A percentile compares a stretch with the other conserved stretches of the same genome.
Conservation (phyloP, 1,284 basidiomycete genomes). For the Papiliotrema laurentii region DNA sequence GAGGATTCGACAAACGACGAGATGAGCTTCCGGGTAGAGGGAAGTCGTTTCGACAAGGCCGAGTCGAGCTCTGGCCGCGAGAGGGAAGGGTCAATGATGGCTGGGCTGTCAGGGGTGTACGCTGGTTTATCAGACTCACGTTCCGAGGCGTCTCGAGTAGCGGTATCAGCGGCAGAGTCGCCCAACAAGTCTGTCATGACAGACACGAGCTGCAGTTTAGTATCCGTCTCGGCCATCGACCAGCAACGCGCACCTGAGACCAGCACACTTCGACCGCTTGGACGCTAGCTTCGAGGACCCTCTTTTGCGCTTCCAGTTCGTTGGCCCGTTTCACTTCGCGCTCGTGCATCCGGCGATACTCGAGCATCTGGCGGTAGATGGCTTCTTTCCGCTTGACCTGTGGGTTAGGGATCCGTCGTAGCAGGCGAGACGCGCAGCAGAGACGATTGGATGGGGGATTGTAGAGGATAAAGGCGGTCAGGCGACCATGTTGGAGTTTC, state of each 20-base stretch:
- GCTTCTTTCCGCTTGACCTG: slow-evolving; percentile 84
- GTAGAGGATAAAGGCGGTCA: too few relatives aligned
- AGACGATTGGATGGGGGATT: too few relatives aligned
- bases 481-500: too few relatives aligned
- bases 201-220: slow-evolving; percentile 32
- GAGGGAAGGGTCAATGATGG: slow-evolving; percentile 22
- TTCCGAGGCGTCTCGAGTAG: too few relatives aligned
- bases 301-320: slow-evolving; percentile 68
- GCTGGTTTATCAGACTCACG: too few relatives aligned
- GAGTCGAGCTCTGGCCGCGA: slow-evolving; percentile 27
- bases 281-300: slow-evolving; percentile 69
- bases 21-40: slow-evolving; percentile 30
- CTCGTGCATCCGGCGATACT: slow-evolving; percentile 77
- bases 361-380: slow-evolving; percentile 83
- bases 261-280: slow-evolving; percentile 83
- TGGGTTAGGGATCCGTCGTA: slow-evolving; percentile 1
- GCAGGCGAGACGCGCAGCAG: too few relatives aligned
- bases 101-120: slow-evolving; percentile 18
- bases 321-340: slow-evolving; percentile 63
- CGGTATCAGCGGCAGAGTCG: too few relatives aligned
- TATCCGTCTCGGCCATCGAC: too few relatives aligned
- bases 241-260: slow-evolving; percentile 78
- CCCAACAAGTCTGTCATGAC: slow-evolving; percentile 32
- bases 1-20: slow-evolving; percentile 25
- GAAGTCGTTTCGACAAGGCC: slow-evolving; percentile 28